Conservation (phyloP, 306 rosid species). For the Phaseolus lunatus region DNA sequence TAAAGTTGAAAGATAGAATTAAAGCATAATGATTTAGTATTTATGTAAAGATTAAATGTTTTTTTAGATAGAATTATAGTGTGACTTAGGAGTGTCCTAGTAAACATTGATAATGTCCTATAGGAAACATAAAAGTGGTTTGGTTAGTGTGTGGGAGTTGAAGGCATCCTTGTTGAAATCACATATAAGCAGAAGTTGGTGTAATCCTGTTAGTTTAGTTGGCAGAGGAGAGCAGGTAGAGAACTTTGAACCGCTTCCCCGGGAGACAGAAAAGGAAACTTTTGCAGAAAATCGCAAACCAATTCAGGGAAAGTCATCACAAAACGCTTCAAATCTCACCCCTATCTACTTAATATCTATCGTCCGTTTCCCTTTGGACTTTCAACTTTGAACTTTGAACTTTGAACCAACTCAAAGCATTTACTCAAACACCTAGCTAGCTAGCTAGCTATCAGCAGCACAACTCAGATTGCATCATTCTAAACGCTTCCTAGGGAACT, state of each 20-base stretch:
- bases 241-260: slow-evolving; percentile 13
- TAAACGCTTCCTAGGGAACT: neutral
- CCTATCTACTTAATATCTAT: neutral
- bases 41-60: no score
- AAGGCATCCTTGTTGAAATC: neutral
- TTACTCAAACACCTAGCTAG: neutral
- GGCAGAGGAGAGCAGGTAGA: neutral
- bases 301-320: neutral
- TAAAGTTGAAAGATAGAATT: no score
- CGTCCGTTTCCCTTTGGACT: neutral
- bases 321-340: neutral
- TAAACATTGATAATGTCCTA: no score
- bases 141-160: neutral
- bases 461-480: slow-evolving; percentile 13
- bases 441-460: neutral
- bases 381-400: neutral
- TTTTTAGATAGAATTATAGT: no score
- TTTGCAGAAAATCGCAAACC: neutral
- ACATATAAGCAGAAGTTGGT: neutral
- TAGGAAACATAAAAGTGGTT: no score
- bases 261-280: neutral
- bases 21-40: no score
- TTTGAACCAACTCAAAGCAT: neutral
- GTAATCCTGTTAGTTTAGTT: neutral
- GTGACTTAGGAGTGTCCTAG: no score